These are phyloP conservation scores for Lycium ferocissimum DNA, from an alignment of 257 asterid genomes.

Conservation along the genomic window DNA sequence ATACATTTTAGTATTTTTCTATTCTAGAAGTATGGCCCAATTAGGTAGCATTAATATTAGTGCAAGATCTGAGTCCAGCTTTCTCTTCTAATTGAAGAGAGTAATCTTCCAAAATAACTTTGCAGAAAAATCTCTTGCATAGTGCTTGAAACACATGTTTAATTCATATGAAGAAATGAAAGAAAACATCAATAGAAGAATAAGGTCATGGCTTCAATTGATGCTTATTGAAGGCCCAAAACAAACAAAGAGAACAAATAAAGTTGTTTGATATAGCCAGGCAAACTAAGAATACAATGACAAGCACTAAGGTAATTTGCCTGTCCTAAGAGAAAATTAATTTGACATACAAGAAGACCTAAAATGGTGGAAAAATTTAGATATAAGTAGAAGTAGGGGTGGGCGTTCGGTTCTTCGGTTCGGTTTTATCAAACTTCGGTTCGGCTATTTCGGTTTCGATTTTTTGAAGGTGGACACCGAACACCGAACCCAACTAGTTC, in stretches of 20 bases:
- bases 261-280: neutral
- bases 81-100: neutral
- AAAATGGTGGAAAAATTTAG: neutral
- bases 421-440: too few relatives aligned
- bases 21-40: neutral
- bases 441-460: too few relatives aligned
- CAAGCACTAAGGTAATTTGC: neutral
- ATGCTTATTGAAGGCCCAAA: conserved; percentile 18
- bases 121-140: neutral
- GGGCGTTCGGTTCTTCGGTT: too few relatives aligned
- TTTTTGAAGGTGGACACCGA: too few relatives aligned
- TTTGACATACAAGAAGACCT: neutral
- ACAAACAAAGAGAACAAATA: conserved; percentile 14
- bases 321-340: neutral
- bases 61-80: conserved; percentile 17
- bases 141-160: neutral
- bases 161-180: neutral
- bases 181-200: conserved; percentile 24
- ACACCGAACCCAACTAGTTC: too few relatives aligned
- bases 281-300: conserved; percentile 1
- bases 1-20: neutral
- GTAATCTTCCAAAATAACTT: neutral
- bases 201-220: conserved; percentile 9
- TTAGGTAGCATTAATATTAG: neutral
- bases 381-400: too few relatives aligned